These are phyloP conservation scores for Hygrophila difformis DNA, from an alignment of 257 asterid genomes.

Conservation along the genomic window DNA sequence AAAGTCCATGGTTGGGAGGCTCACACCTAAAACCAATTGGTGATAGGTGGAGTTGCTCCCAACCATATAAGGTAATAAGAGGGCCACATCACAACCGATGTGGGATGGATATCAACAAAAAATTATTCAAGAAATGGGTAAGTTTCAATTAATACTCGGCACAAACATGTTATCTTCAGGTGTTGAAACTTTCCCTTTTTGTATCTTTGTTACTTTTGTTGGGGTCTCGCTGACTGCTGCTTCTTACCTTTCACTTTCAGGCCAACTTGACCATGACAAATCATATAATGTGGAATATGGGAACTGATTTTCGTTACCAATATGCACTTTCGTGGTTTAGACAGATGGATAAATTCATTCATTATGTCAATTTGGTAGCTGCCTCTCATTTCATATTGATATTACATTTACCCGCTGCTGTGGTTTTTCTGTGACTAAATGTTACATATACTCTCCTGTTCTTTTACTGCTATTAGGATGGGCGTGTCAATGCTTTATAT, in stretches of 20 bases:
- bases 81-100: too few species aligned
- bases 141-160: too few species aligned
- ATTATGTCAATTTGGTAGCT: constrained; percentile 58
- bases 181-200: too few species aligned
- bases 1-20: too few species aligned
- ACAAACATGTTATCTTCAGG: too few species aligned
- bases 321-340: constrained; percentile 75
- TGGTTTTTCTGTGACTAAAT: too few species aligned
- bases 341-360: constrained; percentile 78
- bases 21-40: too few species aligned
- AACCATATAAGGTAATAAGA: too few species aligned
- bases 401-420: background rate
- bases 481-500: constrained; percentile 71
- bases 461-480: constrained; percentile 47
- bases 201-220: background rate
- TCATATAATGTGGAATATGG: constrained; percentile 83
- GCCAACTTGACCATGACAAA: constrained; percentile 65
- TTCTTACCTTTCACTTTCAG: constrained; percentile 31
- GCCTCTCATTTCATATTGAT: constrained; percentile 1
- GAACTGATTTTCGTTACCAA: constrained; percentile 74
- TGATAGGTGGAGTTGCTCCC: too few species aligned
- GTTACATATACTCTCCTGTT: constrained; percentile 14
- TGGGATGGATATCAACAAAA: too few species aligned
- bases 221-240: background rate
- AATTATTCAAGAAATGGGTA: too few species aligned